A percentile compares a stretch with the other conserved stretches of the same genome.
These are phyloP conservation scores for Solanum sejunctum DNA, from an alignment of 257 asterid genomes.

Conservation along the genomic window DNA sequence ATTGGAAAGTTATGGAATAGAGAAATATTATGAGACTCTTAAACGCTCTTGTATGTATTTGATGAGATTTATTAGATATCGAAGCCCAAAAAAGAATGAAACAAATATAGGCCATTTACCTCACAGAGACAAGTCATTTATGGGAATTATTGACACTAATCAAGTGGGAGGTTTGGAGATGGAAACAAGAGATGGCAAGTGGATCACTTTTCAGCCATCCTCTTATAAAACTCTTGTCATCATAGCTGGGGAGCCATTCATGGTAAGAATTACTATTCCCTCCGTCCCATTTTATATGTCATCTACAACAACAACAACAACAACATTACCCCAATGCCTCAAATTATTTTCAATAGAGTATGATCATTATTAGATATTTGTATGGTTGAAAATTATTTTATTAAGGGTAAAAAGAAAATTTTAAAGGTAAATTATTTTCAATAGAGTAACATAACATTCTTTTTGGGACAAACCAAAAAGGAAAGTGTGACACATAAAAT, in stretches of 20 bases:
- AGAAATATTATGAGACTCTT: conserved; percentile 12
- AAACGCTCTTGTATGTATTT: conserved; percentile 13
- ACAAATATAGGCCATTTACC: conserved; percentile 14
- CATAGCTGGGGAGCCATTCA: conserved; percentile 36
- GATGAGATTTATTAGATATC: conserved; percentile 23
- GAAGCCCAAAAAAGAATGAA: conserved; percentile 2
- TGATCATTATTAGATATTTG: too few species aligned
- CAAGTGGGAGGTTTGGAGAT: conserved; percentile 30
- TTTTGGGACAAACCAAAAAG: too few species aligned
- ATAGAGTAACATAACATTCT: too few species aligned
- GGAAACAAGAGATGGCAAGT: conserved; percentile 28
- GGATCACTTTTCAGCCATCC: conserved; percentile 26
- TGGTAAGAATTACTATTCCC: conserved; percentile 7
- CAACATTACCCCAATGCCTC: too few species aligned
- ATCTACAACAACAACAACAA: too few species aligned
- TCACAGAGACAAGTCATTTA: conserved; percentile 35
- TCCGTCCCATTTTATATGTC: not conserved
- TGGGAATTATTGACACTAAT: conserved; percentile 24
- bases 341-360: too few species aligned
- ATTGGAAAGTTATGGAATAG: conserved; percentile 25
- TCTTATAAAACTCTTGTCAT: conserved; percentile 9
- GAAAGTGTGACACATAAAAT: too few species aligned
- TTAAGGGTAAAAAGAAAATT: too few species aligned
- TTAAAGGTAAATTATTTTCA: too few species aligned
- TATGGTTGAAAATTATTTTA: too few species aligned